Evolutionary conservation across 1,139 yeast species (phyloP).

Genomic region (Candida mesenterica): DNA sequence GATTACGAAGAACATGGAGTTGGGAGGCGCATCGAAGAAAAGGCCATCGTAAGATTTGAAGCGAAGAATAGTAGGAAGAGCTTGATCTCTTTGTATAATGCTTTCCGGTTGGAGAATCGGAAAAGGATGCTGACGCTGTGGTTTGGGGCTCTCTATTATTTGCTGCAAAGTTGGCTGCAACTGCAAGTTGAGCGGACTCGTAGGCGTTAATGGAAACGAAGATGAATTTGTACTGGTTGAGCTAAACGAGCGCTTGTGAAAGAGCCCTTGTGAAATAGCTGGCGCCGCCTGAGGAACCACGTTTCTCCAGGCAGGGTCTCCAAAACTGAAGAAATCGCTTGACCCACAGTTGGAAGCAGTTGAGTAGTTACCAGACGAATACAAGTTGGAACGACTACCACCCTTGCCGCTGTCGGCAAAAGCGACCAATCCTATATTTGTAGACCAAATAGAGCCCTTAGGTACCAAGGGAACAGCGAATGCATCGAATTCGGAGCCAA

Average conservation of each 20-base stretch:
- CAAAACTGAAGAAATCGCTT: too few relatives aligned
- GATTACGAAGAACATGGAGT: slow-evolving; percentile 52
- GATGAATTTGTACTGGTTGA: neutral
- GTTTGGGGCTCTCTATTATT: too few relatives aligned
- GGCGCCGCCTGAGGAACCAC: neutral
- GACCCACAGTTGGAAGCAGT: too few relatives aligned
- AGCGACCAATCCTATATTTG: too few relatives aligned
- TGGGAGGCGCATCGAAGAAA: slow-evolving; percentile 14
- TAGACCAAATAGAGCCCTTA: slow-evolving; percentile 26
- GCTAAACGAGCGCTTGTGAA: neutral
- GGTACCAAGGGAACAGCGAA: slow-evolving; percentile 11
- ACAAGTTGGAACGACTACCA: too few relatives aligned
- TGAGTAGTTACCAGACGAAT: too few relatives aligned
- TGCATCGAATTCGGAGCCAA: slow-evolving; percentile 13
- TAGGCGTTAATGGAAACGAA: neutral
- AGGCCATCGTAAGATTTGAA: slow-evolving; percentile 26
- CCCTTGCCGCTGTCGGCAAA: too few relatives aligned
- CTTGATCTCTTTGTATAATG: neutral
- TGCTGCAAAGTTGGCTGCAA: too few relatives aligned
- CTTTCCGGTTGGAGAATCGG: too few relatives aligned
- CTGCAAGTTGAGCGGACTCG: neutral
- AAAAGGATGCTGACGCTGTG: too few relatives aligned
- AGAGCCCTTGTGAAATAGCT: neutral
- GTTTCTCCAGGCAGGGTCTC: too few relatives aligned
- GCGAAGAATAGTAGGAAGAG: slow-evolving; percentile 3